Evolutionary conservation across 169 alveolate genomes (phyloP).

Genomic region (Plasmodium reichenowi): DNA sequence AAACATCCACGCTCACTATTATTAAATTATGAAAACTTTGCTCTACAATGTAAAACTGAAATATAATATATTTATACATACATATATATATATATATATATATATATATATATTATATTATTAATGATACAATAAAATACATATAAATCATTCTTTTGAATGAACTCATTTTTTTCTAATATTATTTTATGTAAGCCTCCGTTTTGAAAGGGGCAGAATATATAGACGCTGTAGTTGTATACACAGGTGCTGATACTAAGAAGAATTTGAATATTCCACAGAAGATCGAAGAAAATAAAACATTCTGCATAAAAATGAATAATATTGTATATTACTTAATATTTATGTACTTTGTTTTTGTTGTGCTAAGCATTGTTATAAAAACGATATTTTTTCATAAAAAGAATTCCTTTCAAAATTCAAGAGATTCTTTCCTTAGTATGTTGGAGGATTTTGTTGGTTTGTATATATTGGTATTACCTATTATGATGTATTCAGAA

Average conservation of each 20-base stretch:
- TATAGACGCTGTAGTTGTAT: conserved; percentile 75
- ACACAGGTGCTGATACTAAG: conserved; percentile 77
- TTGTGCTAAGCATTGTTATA: conserved; percentile 38
- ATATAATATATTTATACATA: background rate
- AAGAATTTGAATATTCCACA: conserved; percentile 73
- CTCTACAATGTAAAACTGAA: conserved; percentile 59
- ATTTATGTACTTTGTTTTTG: conserved; percentile 59
- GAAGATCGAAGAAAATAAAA: conserved; percentile 55
- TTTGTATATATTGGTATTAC: conserved; percentile 60
- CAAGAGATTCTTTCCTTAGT: conserved; percentile 24
- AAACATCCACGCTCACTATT: conserved; percentile 69
- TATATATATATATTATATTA: background rate
- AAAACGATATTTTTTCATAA: conserved; percentile 17
- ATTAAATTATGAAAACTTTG: conserved; percentile 65
- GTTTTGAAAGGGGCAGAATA: conserved; percentile 65
- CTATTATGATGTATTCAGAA: conserved; percentile 75
- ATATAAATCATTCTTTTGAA: background rate
- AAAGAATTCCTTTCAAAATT: conserved; percentile 1
- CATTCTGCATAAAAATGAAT: conserved; percentile 72
- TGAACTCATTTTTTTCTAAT: background rate
- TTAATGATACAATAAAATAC: background rate
- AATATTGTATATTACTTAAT: conserved; percentile 74
- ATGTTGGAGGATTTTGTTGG: conserved; percentile 67
- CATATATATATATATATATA: too few relatives aligned
- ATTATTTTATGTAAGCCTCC: conserved; percentile 61